Conservation (phyloP, 495 filamentous ascomycete genomes). For the Lineolata rhizophorae region DNA sequence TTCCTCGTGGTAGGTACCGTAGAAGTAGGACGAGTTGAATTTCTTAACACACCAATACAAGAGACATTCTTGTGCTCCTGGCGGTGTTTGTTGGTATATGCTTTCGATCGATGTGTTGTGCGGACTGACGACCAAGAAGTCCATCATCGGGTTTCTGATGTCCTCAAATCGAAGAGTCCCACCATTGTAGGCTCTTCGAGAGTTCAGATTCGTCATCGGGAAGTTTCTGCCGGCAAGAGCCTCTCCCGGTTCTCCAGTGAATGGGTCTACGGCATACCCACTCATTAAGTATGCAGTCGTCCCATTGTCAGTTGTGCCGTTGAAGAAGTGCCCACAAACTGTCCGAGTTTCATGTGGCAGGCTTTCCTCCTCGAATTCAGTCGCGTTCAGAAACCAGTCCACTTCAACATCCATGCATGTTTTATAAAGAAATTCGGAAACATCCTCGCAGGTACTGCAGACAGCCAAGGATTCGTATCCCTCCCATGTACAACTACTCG, state of each 20-base stretch:
- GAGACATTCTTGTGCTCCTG: slow-evolving; percentile 6
- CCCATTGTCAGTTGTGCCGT: slow-evolving; percentile 1
- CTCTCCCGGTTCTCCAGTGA: too few relatives aligned
- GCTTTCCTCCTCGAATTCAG: not conserved
- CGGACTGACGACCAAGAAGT: slow-evolving; percentile 3
- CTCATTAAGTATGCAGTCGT: slow-evolving; percentile 7
- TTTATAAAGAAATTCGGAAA: slow-evolving; percentile 1
- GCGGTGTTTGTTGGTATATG: slow-evolving; percentile 1
- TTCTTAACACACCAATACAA: slow-evolving; percentile 6
- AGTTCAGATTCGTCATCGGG: not conserved
- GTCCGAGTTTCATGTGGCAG: not conserved
- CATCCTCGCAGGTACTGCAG: slow-evolving; percentile 4
- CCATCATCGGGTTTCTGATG: slow-evolving; percentile 4
- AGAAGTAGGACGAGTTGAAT: slow-evolving; percentile 5
- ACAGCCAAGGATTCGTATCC: slow-evolving; percentile 6
- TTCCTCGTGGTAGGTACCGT: slow-evolving; percentile 4
- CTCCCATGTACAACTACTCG: slow-evolving; percentile 9
- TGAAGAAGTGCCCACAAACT: slow-evolving; percentile 6
- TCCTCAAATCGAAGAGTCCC: slow-evolving; percentile 5
- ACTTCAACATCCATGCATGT: not conserved
- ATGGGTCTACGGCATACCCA: too few relatives aligned
- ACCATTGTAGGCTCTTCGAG: slow-evolving; percentile 2
- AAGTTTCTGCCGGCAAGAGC: slow-evolving; percentile 1
- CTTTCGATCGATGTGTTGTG: slow-evolving; percentile 1
- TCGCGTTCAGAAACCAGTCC: slow-evolving; percentile 2